Evolutionary conservation across 2,329 filamentous ascomycete genomes (phyloP), one percentile per base, ranked within the genome.

Genomic region (Alternaria consortialis): DNA sequence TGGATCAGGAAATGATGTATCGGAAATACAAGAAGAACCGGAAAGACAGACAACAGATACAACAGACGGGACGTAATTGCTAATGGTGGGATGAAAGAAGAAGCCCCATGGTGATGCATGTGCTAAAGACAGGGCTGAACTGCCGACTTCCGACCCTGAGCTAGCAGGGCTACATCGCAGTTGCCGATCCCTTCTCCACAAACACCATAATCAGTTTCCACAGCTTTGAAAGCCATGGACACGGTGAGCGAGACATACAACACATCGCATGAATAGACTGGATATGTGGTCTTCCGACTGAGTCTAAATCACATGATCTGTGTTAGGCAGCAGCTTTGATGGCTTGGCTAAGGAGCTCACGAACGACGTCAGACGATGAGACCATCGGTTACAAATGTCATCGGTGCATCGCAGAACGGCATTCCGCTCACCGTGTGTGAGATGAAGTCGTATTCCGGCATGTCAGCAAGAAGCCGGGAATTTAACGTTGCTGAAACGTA

Each of bases 101-200:
- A 43, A 60, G 48, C 50, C 34, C 20, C 61, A 57, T 60, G 39
- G 57, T 53, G 53, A 48, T 37, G 43, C 34, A 51, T 29, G 40
- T 46, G 48, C 53, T 43, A 31, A 44, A 53, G 23, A 51, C 53
- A 63, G 53, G 43, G 48, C 40, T 58, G 23, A 39, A 42, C 4
- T 34, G 58, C 58, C 54, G 58, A 58, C 52, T 20, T 32, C 54
- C 51, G 54, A 37, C 56, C 52, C 47, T 44, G 51, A 43, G 40
- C 44, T 64, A 62, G 51, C 53, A 63, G 52, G 56, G 56, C 15
- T 29, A 17, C 43, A 57, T 63, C 60, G 23, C 20, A 56, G 56
- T 58, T 12, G 53, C 46, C 53, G 44, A 53, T 29, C 43, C 58
- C 52, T 47, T 36, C 20, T 48, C 12, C 46, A 48, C 39, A 5